Evolutionary conservation across 164 flowering plant genomes (phyloP).

Genomic region (Nelumbo lutea): DNA sequence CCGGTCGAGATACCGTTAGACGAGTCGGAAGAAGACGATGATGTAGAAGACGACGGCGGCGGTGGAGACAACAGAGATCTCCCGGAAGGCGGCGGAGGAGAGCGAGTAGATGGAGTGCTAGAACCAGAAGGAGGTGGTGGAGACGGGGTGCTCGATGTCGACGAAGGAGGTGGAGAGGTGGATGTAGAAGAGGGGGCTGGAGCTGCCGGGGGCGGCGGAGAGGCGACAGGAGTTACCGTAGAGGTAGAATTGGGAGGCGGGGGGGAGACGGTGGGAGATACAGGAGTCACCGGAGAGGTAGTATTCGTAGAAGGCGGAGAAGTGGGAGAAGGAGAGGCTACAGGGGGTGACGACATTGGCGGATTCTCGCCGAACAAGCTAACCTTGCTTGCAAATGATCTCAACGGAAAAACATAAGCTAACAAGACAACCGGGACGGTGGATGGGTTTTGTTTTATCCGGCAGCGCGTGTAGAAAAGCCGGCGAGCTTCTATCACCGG

Average conservation of each 20-base stretch:
- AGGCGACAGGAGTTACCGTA: slow-evolving; percentile 13
- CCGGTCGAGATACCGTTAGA: slow-evolving; percentile 33
- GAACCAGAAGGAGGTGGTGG: slow-evolving; percentile 17
- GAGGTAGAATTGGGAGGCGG: slow-evolving; percentile 22
- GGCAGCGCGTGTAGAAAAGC: too few relatives aligned
- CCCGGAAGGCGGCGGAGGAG: slow-evolving; percentile 18
- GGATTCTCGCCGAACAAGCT: neutral
- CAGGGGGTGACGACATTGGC: neutral
- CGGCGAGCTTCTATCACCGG: too few relatives aligned
- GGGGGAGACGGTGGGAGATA: neutral
- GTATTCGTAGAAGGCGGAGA: neutral
- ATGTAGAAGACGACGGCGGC: slow-evolving; percentile 21
- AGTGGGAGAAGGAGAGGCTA: neutral
- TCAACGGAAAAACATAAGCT: too few relatives aligned
- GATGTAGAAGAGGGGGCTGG: slow-evolving; percentile 7
- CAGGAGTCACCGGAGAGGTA: slow-evolving; percentile 5
- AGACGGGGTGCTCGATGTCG: slow-evolving; percentile 10
- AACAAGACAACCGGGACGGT: too few relatives aligned
- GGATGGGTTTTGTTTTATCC: too few relatives aligned
- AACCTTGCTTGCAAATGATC: too few relatives aligned
- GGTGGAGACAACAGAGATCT: slow-evolving; percentile 8
- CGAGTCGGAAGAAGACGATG: slow-evolving; percentile 12
- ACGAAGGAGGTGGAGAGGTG: slow-evolving; percentile 28
- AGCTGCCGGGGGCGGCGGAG: slow-evolving; percentile 31
- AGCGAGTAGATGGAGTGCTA: slow-evolving; percentile 12